Percentiles rank a stretch among this genome's conserved stretches.
phyloP scores from a whole-genome alignment of 495 filamentous ascomycete genomes.

The Aspergillus funiculosus region DNA sequence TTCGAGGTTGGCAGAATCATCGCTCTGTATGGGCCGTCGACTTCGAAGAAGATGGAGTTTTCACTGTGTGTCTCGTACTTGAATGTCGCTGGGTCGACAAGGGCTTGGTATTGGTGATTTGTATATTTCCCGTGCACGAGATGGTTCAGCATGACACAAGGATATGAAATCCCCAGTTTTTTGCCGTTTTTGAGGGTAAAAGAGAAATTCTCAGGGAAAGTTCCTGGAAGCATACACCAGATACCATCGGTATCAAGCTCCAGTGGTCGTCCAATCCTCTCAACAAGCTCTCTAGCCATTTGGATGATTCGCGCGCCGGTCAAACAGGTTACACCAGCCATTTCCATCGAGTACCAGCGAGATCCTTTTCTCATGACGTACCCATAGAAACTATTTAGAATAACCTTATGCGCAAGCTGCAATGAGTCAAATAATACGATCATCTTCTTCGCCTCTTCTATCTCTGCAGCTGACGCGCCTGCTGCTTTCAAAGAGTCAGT shows the following conservation, averaged over 20 bases:
- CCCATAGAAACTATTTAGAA: constrained; percentile 98
- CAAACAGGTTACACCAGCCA: constrained; percentile 97
- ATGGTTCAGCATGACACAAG: constrained; percentile 99
- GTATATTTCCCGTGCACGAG: constrained; percentile 93
- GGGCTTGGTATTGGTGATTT: constrained; percentile 92
- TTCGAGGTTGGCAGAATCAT: constrained; percentile 98
- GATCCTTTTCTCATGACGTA: constrained; percentile 99
- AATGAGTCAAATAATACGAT: constrained; percentile 92
- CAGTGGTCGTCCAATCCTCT: constrained; percentile 85
- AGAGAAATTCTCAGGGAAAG: constrained; percentile 93
- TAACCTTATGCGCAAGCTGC: constrained; percentile 97
- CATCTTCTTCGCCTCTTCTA: constrained; percentile 98
- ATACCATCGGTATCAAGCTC: constrained; percentile 99
- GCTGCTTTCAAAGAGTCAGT: constrained; percentile 76
- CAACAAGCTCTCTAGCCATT: constrained; percentile 89
- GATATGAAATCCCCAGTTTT: constrained; percentile 91
- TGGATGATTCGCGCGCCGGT: constrained; percentile 98
- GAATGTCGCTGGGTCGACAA: constrained; percentile 72
- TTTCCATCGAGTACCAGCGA: constrained; percentile 99
- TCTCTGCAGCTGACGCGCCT: constrained; percentile 67
- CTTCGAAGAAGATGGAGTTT: constrained; percentile 99
- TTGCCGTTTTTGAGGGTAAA: constrained; percentile 94
- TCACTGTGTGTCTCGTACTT: constrained; percentile 94
- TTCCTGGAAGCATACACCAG: constrained; percentile 98
- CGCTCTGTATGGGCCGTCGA: constrained; percentile 93